These are phyloP conservation scores for Dendrothele bispora DNA, from an alignment of 768 basidiomycete genomes.

Conservation along the genomic window DNA sequence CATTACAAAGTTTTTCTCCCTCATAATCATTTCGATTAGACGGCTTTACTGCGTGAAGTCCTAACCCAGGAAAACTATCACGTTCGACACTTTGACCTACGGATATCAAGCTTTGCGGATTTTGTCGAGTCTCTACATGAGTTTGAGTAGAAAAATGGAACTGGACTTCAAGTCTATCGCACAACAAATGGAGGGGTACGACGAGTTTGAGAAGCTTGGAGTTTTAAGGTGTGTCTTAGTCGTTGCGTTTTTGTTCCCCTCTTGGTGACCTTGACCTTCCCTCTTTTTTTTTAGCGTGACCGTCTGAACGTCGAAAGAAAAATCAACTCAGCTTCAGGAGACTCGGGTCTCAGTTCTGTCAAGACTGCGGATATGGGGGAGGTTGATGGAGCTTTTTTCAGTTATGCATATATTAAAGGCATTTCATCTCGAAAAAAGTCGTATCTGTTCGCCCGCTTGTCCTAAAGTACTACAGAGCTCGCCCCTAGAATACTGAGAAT, in stretches of 20 bases:
- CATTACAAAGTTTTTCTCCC: neutral
- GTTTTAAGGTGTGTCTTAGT: conserved; percentile 62
- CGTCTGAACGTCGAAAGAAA: conserved; percentile 72
- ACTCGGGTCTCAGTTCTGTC: conserved; percentile 46
- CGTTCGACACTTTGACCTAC: conserved; percentile 81
- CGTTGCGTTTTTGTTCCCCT: neutral
- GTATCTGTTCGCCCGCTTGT: neutral
- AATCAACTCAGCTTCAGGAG: conserved; percentile 43
- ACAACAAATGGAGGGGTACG: conserved; percentile 57
- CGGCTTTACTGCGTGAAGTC: conserved; percentile 76
- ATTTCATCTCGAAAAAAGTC: too few species aligned
- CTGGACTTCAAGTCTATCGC: conserved; percentile 72
- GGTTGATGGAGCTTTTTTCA: conserved; percentile 84
- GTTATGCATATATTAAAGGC: conserved; percentile 20
- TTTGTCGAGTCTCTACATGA: conserved; percentile 73
- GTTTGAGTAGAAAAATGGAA: conserved; percentile 80
- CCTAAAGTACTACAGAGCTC: conserved; percentile 51
- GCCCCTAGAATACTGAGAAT: conserved; percentile 72
- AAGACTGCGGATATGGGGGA: conserved; percentile 80
- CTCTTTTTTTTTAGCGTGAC: conserved; percentile 62
- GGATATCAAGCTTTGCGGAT: conserved; percentile 84
- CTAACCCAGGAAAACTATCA: conserved; percentile 68
- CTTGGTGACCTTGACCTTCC: conserved; percentile 10
- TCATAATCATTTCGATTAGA: conserved; percentile 38
- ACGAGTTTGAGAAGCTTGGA: conserved; percentile 73